Evolutionary conservation across 2,329 filamentous ascomycete genomes (phyloP), one percentile per base, ranked within the genome.

Genomic region (Lachnellula suecica): DNA sequence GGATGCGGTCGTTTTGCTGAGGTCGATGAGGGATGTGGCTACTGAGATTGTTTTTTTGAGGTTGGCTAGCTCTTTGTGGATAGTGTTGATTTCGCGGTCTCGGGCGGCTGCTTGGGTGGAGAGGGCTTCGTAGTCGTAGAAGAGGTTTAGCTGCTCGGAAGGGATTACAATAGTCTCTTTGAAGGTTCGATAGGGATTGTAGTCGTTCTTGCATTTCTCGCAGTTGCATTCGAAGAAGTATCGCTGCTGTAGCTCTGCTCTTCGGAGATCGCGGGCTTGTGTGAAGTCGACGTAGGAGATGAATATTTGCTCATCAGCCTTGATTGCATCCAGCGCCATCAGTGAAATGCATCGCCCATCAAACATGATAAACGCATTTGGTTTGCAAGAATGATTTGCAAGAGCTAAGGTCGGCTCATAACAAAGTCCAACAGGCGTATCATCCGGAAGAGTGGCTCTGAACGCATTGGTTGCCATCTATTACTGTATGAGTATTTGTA

Each of bases 391-490:
- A 63, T 87, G 83, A 57, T 87, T 86, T 20, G 75, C 74, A 76
- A 84, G 82, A 52, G 65, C 60, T 11, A 67, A 38, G 2, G 51
- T 73, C 1, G 79, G 72, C 56, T 84, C 78, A 34, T 85, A 68
- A 55, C 81, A 85, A 25, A 83, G 70, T 22, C 81, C 82, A 1
- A 76, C 71, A 49, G 78, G 71, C 1, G 73, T 77, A 7, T 78
- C 65, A 59, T 85, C 80, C 2, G 69, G 65, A 47, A 84, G 80
- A 23, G 72, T 71, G 47, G 79, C 71, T 60, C 81, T 79, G 63
- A 86, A 86, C 4, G 81, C 74, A 66, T 87, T 87, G 34, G 81
- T 82, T 63, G 82, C 75, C 53, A 84, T 75, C 81, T 85, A 52
- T 42, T 15, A 13, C 29, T 24, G 1, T 52, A 31, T 55, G 31